Evolutionary conservation across 1,284 basidiomycete species (phyloP).

Genomic region (Paramarasmius palmivorus): DNA sequence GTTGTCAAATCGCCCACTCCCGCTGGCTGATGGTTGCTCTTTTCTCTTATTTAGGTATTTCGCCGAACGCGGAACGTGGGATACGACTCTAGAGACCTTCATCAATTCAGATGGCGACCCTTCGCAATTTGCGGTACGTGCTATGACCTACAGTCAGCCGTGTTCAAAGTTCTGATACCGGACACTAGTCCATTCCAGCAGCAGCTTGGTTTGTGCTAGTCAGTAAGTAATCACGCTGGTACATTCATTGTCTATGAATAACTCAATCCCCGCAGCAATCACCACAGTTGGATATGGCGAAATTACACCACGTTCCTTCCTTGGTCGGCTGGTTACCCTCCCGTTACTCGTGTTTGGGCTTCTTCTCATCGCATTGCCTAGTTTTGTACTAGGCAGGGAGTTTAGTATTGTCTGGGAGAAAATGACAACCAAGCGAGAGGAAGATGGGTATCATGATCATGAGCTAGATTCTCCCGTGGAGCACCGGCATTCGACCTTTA

Average conservation of each 20-base stretch:
- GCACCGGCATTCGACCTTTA: slow-evolving; percentile 18
- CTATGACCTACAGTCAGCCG: neutral
- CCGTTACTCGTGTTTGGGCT: slow-evolving; percentile 85
- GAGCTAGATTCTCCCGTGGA: slow-evolving; percentile 19
- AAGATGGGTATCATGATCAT: slow-evolving; percentile 18
- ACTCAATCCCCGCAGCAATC: slow-evolving; percentile 51
- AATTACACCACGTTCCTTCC: slow-evolving; percentile 80
- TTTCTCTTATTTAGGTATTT: slow-evolving; percentile 84
- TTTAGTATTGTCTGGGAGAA: slow-evolving; percentile 87
- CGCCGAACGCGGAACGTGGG: slow-evolving; percentile 86
- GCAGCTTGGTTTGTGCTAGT: slow-evolving; percentile 46
- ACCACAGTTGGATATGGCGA: slow-evolving; percentile 88
- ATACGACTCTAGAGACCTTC: slow-evolving; percentile 74
- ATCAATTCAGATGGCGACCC: slow-evolving; percentile 84
- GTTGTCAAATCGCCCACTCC: neutral
- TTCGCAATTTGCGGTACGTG: slow-evolving; percentile 53
- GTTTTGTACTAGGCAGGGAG: slow-evolving; percentile 86
- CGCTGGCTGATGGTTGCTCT: neutral
- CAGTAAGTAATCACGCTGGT: slow-evolving; percentile 47
- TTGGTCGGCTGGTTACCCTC: slow-evolving; percentile 81
- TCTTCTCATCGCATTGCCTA: slow-evolving; percentile 83
- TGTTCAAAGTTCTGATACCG: neutral
- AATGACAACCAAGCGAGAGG: slow-evolving; percentile 47
- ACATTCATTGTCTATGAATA: neutral
- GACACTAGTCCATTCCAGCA: slow-evolving; percentile 12